Base-by-base conservation (phyloP, 2,329 filamentous ascomycete species). In the Torrubiella hemipterigena region DNA sequence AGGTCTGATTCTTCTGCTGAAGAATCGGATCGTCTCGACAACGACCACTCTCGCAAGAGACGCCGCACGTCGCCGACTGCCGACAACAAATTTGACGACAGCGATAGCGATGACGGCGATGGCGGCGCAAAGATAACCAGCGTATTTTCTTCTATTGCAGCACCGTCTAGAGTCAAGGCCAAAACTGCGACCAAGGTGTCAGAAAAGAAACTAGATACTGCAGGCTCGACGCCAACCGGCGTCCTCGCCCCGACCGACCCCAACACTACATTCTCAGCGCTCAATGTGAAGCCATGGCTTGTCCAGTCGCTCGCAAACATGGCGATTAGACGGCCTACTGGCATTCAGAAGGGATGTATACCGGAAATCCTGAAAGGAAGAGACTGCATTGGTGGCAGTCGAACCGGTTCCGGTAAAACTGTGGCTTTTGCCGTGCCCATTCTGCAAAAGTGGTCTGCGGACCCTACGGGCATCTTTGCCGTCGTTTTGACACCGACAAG, bases 401-500 rank as follows among this genome's bases (percentile, higher is more conserved):
- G 86, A 39, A 98, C 91, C 0, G 91, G 91, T 64, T 95, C 89
- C 10, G 91, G 91, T 58, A 98, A 98, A 63, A 98, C 91, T 4
- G 78, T 96, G 26, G 87, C 91, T 2, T 98, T 98, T 55, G 83
- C 89, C 1, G 85, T 87, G 8, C 91, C 91, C 1, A 93, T 98
- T 37, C 62, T 98, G 40, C 89, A 96, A 52, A 81, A 80, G 55
- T 96, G 87, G 86, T 77, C 89, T 3, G 73, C 86, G 49, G 87
- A 98, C 59, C 91, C 91, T 1, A 79, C 80, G 36, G 91, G 85
- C 26, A 89, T 96, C 45, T 98, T 84, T 54, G 89, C 76, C 3
- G 63, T 98, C 6, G 73, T 98, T 11, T 60, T 98, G 47, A 98
- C 91, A 7, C 87, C 86, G 14, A 94, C 85, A 6, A 72, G 80